Base-by-base conservation (phyloP, 169 alveolate species). In the Besnoitia besnoiti region DNA sequence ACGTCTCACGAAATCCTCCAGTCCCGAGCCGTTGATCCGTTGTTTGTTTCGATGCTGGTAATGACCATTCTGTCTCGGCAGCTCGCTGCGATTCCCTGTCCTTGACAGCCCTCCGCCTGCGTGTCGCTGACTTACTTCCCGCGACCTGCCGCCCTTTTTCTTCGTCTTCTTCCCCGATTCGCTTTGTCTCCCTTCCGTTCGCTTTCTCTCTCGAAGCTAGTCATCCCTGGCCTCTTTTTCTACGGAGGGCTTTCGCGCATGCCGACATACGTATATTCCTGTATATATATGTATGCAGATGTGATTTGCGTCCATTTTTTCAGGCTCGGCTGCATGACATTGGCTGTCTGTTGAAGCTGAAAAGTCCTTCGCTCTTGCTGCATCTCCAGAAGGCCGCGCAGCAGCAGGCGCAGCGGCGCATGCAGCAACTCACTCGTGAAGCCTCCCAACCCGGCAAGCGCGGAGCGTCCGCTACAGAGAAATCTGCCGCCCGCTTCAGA, bases 361-460 rank as follows among this genome's bases (percentile, higher is more conserved):
- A 97, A 93, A 97, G 97, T 91, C 99, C 99, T 8, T 95, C 98
- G 8, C 96, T 97, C 39, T 93, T 97, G 85, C 94, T 97, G 55
- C 97, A 97, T 93, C 95, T 97, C 49, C 97, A 97, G 93, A 97
- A 96, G 90, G 90, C 97, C 40, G 96, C 96, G 50, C 93, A 76
- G 42, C 94, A 77, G 94, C 96, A 96, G 93, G 89, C 93, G 12
- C 49, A 91, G 37, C 84, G 94, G 40, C 87, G 87, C 87, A 51
- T 39, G 59, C 87, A 77, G 55, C 39, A 77, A 44, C 59, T 44
- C 55, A 3, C 40, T 39, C 44, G 44, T 7, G 39, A 39, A 35
- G 82, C 82, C 82, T n/a, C 82, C 27, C 10, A 12, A 24, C 46
- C 82, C 14, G 82, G 82, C 16, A 37, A 37, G 24, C 3, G 5